Evolutionary conservation across 1,139 yeast species (phyloP), one percentile per base, ranked within the genome.

Genomic region (Meyerozyma athensensis): DNA sequence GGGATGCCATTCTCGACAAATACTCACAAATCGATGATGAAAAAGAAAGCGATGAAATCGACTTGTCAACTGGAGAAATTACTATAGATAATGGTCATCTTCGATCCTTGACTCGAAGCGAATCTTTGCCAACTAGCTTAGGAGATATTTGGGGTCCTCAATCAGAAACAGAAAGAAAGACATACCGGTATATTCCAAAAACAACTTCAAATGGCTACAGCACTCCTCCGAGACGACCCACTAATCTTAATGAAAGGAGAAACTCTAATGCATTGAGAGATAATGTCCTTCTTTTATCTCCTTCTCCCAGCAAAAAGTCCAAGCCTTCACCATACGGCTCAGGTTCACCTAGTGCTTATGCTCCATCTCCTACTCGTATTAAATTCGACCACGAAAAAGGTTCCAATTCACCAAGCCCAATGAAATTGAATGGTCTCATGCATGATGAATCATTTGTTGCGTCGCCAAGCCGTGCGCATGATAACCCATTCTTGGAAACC

Each of bases 61-160:
- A 83, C 50, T 52, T 83, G 20, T 51, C 54, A 4, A 76, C 86
- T 0, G 87, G 89, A 2, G 64, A 69, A 37, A 72, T 83, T 5
- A 54, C 77, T 3, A 70, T 63, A 13, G 86, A 83, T 47, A 72
- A 74, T 40, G 92, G 92, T 2, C 92, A 83, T 54, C 47, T 83
- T 45, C 45, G 34, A 42, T 14, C 24, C 19, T 7, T 22, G 23
- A 13, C 17, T 14, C 7, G 22, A 23, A 9, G 18, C 34, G 3
- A 34, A 34, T 19, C 30, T 9, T 12, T 17, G 4, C 13, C 28
- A 14, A 12, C 28, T 14, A 12, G 28, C 7, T 17, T 24, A 14
- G 14, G 13, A 9, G 14, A 24, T 24, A 24, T 24, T n/a, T 24
- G 28, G 28, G 13, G 14, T 12, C 9, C 28, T n/a, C 28, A 12